Conservation (phyloP, 495 filamentous ascomycete species). For the Talaromyces thailandensis region DNA sequence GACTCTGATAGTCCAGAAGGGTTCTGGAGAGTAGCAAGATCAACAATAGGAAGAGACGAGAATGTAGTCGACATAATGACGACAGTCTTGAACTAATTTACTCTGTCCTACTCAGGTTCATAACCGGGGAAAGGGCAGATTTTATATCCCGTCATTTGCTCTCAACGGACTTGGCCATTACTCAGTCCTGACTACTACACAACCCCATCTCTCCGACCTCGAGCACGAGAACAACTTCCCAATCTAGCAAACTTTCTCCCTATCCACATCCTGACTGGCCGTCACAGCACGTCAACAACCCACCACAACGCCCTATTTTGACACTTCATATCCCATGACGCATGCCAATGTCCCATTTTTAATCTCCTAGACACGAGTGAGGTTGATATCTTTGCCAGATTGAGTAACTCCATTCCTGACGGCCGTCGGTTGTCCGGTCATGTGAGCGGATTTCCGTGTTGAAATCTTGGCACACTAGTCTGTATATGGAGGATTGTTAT, state of each 20-base stretch:
- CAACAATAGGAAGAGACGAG: constrained; percentile 33
- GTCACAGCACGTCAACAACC: neutral
- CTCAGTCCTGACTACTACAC: neutral
- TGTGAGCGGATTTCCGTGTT: neutral
- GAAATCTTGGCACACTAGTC: too few relatives aligned
- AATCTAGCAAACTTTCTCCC: neutral
- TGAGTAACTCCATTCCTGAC: neutral
- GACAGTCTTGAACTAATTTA: neutral
- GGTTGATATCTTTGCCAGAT: neutral
- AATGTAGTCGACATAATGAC: constrained; percentile 22
- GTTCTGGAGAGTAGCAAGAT: constrained; percentile 21
- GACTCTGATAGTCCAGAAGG: constrained; percentile 8
- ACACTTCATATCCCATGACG: neutral
- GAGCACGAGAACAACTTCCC: neutral
- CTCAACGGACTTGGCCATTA: neutral
- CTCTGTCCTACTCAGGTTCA: too few relatives aligned
- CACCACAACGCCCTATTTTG: neutral
- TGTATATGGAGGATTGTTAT: too few relatives aligned
- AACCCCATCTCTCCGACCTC: neutral
- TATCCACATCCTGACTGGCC: neutral
- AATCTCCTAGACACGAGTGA: neutral
- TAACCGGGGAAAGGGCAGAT: too few relatives aligned
- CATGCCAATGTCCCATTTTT: neutral
- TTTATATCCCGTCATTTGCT: neutral
- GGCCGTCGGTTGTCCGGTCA: neutral